These are phyloP conservation scores for Musa balbisiana DNA, from an alignment of 202 grass and related monocot genomes.

Conservation along the genomic window DNA sequence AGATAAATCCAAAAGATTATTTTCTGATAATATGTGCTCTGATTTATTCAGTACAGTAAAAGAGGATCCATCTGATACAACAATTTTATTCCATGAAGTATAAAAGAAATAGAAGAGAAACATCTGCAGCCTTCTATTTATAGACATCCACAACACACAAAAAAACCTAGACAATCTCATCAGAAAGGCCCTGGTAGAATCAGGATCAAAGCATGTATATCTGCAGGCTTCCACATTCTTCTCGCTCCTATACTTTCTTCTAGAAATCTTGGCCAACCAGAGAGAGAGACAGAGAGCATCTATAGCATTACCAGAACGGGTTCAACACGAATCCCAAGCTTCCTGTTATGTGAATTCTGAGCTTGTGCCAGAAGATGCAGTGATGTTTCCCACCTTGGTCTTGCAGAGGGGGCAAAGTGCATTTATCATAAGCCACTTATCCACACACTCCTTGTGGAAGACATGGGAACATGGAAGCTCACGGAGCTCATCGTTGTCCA, in stretches of 20 bases:
- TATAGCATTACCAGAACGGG: neutral
- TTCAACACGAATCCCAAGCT: neutral
- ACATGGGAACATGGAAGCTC: conserved; percentile 82
- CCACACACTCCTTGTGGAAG: conserved; percentile 95
- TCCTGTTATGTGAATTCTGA: neutral
- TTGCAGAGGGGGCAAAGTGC: conserved; percentile 87
- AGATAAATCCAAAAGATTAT: too few relatives aligned
- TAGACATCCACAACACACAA: neutral
- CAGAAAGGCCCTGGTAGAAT: neutral
- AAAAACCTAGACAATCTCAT: neutral
- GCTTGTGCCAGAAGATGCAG: neutral
- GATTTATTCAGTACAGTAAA: neutral
- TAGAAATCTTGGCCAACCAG: neutral
- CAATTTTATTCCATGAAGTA: neutral
- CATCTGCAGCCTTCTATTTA: neutral
- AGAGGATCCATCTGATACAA: neutral
- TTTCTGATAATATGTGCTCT: too few relatives aligned
- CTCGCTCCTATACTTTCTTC: neutral
- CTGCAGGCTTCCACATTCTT: neutral
- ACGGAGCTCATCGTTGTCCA: conserved; percentile 83
- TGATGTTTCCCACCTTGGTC: conserved; percentile 41
- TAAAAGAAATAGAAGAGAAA: neutral
- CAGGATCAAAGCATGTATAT: neutral
- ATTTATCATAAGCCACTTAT: conserved; percentile 98
- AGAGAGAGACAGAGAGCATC: neutral